phyloP scores from a whole-genome alignment of 257 asterid genomes.

The Ophiorrhiza pumila region DNA sequence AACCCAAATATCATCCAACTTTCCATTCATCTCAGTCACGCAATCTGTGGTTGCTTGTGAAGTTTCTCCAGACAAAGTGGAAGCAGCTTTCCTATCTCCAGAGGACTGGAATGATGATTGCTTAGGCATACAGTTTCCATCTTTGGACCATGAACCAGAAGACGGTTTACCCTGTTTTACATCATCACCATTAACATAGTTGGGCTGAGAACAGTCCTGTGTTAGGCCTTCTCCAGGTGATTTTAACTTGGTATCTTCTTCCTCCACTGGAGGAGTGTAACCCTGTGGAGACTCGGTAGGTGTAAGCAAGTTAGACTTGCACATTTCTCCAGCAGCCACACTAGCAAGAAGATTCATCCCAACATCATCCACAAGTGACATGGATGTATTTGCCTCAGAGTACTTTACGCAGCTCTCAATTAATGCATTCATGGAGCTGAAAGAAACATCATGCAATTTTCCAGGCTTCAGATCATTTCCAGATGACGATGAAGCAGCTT shows the following conservation, averaged over 20 bases:
- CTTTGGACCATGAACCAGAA: conserved; percentile 31
- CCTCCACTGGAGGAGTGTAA: conserved; percentile 39
- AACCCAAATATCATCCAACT: conserved; percentile 29
- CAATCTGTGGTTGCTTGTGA: conserved; percentile 26
- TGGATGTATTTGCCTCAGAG: conserved; percentile 62
- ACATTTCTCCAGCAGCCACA: conserved; percentile 88
- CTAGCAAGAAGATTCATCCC: conserved; percentile 97
- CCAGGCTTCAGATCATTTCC: conserved; percentile 39
- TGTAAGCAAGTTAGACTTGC: conserved; percentile 49
- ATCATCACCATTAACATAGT: conserved; percentile 30
- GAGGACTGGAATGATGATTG: conserved; percentile 23
- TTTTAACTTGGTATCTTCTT: conserved; percentile 54
- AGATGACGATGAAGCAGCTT: conserved; percentile 31
- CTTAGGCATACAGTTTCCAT: conserved; percentile 26
- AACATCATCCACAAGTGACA: conserved; percentile 71
- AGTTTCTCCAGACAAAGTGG: conserved; percentile 33
- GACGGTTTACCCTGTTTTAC: conserved; percentile 33
- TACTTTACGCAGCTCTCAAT: conserved; percentile 83
- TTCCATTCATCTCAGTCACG: conserved; percentile 30
- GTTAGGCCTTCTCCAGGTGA: conserved; percentile 28
- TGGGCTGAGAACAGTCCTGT: conserved; percentile 24
- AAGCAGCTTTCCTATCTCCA: conserved; percentile 30
- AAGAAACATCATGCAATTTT: conserved; percentile 55
- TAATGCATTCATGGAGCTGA: conserved; percentile 90
- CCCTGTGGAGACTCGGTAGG: conserved; percentile 57